A percentile compares a stretch with the other conserved stretches of the same genome.
phyloP scores from a whole-genome alignment of 2,329 filamentous ascomycete species.

The Paecilomyces formosus region DNA sequence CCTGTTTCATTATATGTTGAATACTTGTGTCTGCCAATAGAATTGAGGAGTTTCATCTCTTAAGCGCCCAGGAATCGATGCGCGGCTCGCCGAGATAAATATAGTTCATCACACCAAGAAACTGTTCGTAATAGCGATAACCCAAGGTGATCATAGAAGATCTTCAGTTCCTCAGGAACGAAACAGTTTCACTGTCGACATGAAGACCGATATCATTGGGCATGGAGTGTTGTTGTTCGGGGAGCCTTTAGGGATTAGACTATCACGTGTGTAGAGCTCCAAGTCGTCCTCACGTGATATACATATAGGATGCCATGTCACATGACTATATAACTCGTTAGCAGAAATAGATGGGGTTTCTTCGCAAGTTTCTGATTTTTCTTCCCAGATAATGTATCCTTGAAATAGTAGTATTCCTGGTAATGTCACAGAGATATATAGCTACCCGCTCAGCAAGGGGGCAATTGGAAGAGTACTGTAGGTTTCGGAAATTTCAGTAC shows the following conservation, averaged over 20 bases:
- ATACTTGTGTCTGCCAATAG: constrained; percentile 19
- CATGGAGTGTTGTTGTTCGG: background rate
- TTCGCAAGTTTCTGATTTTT: too few relatives aligned
- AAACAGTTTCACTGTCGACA: background rate
- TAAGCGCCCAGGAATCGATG: constrained; percentile 26
- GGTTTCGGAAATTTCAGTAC: too few relatives aligned
- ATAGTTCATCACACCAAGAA: constrained; percentile 7
- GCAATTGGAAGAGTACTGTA: too few relatives aligned
- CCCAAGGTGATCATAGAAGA: background rate
- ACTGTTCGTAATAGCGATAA: background rate
- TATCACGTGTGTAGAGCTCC: background rate
- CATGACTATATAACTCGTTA: background rate
- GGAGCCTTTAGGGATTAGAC: background rate
- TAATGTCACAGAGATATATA: too few relatives aligned
- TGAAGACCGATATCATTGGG: background rate
- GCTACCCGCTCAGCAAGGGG: too few relatives aligned
- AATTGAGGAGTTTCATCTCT: constrained; percentile 18
- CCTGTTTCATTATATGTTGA: constrained; percentile 6
- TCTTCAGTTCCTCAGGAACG: background rate
- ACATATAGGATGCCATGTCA: background rate
- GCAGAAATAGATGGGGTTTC: too few relatives aligned
- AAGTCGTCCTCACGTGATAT: background rate
- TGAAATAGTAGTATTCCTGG: too few relatives aligned
- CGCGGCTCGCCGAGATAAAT: constrained; percentile 23
- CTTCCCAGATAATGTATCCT: too few relatives aligned